Base-by-base conservation (phyloP, 345 rosid species). In the Durio zibethinus region DNA sequence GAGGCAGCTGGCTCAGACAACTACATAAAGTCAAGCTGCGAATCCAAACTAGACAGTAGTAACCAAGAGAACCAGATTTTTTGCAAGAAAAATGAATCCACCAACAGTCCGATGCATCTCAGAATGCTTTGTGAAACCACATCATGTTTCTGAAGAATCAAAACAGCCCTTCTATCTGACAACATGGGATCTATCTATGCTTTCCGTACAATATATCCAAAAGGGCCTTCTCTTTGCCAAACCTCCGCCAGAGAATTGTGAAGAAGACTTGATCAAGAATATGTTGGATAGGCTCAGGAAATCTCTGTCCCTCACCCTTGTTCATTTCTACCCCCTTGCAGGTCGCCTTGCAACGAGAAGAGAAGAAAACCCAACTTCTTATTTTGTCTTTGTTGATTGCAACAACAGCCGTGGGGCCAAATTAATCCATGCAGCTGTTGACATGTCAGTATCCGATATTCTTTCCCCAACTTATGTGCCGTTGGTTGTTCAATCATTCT, bases 131-230 rank as follows among this genome's bases (percentile, higher is more conserved):
- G 72, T 94, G 6, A 81, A 85, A 76, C 96, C 98, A n/a, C 70
- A 80, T 18, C 60, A 45, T 21, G 27, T 76, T 35, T 38, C 81
- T 15, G 81, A 88, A 31, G 88, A 79, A 71, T 84, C 83, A 63
- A 83, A 80, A 48, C 77, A 81, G 42, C 94, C 94, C 1, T 79
- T 62, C 60, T 77, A 89, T 77, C 76, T 94, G 77, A 68, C 88
- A 0, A 87, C 94, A 57, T 92, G 93, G 97, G 98, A 91, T 82
- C 90, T 88, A 15, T 79, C 82, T 6, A 85, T 94, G 94, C 79
- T 94, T 29, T 83, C 95, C n/a, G 84, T 82, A 15, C 90, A 89
- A 0, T 88, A 92, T 80, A 90, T 90, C 83, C 94, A 90, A 74
- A 90, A 79, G 76, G 93, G 88, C 67, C 94, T 87, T 56, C 88